Evolutionary conservation across 1,284 basidiomycete species (phyloP), one percentile per base, ranked within the genome.

Genomic region (Puccinia novopanici): DNA sequence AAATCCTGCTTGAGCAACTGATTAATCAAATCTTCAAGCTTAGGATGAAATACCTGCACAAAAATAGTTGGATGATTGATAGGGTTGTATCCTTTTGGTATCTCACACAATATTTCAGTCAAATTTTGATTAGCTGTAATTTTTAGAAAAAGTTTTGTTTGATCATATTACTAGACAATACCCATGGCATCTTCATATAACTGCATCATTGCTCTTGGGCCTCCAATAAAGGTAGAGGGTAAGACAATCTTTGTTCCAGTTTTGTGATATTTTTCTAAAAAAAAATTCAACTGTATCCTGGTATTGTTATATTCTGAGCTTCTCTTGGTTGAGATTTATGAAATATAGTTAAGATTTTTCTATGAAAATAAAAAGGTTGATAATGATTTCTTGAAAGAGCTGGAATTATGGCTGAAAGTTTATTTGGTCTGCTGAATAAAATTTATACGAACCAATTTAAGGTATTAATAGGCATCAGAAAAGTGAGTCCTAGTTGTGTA

Each of bases 41-140:
- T 89, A 52, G 86, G 50, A 34, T 87, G 42, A 80, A 90, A 90
- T 0, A 89, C 87, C 0, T 85, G 73, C 0, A 87, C 83, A 1
- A 89, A 86, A 54, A 90, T 82, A 52, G 89, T 88, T 40, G 88
- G 89, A 0, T 87, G 81, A 78, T 90, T 88, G 40, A 84, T 81
- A 27, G 86, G 81, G 9, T 83, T 84, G 77, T 89, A 88, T 0
- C 87, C 86, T n/a, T 24, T 85, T 85, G 0, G 88, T 81, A 0
- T 89, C 85, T 48, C 86, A 87, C 0, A 84, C 50, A 1, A 67
- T 50, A 13, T 88, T 75, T 90, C 88, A 0, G 82, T 82, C 75
- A 87, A 88, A 0, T 85, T 82, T 0, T 86, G 83, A 81, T 87
- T 88, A 82, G 86, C 86, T 0, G 86, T 87, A 83, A 87, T 84